Conservation (phyloP, 2,329 filamentous ascomycete species). For the Gremmenia infestans region DNA sequence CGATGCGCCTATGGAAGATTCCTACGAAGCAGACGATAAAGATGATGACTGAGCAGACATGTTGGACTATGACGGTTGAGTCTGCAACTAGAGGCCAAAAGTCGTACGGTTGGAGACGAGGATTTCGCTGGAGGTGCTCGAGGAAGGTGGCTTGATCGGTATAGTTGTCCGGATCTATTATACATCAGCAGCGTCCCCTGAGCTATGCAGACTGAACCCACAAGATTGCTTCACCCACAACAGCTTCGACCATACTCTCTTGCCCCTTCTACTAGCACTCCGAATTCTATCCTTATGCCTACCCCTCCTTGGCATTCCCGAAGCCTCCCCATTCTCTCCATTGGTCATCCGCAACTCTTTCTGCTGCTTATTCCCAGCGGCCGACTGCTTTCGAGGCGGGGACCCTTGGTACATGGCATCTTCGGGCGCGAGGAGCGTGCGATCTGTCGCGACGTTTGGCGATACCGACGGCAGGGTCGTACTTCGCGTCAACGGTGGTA, state of each 20-base stretch:
- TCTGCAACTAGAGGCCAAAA: slow-evolving; percentile 97
- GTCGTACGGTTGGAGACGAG: slow-evolving; percentile 88
- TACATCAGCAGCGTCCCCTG: slow-evolving; percentile 17
- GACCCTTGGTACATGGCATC: slow-evolving; percentile 69
- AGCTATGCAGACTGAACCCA: slow-evolving; percentile 37
- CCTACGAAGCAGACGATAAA: slow-evolving; percentile 92
- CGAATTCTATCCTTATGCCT: slow-evolving; percentile 35
- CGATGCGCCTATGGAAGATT: slow-evolving; percentile 83
- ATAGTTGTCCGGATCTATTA: slow-evolving; percentile 95
- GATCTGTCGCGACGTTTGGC: slow-evolving; percentile 37
- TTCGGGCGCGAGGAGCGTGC: slow-evolving; percentile 72
- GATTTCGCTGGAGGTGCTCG: slow-evolving; percentile 91
- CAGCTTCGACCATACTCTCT: slow-evolving; percentile 85
- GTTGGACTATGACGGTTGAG: slow-evolving; percentile 93
- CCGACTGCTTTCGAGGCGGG: slow-evolving; percentile 48
- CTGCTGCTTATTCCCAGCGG: slow-evolving; percentile 37
- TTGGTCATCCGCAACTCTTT: slow-evolving; percentile 33
- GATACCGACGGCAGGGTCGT: slow-evolving; percentile 19
- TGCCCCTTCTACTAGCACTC: slow-evolving; percentile 54
- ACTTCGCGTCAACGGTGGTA: slow-evolving; percentile 25
- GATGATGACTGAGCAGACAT: slow-evolving; percentile 90
- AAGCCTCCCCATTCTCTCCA: slow-evolving; percentile 15
- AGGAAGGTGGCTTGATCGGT: slow-evolving; percentile 96
- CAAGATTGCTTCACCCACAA: slow-evolving; percentile 97
- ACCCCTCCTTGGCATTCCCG: slow-evolving; percentile 17